phyloP scores from a whole-genome alignment of 345 rosid species.

The Trapa incisa region DNA sequence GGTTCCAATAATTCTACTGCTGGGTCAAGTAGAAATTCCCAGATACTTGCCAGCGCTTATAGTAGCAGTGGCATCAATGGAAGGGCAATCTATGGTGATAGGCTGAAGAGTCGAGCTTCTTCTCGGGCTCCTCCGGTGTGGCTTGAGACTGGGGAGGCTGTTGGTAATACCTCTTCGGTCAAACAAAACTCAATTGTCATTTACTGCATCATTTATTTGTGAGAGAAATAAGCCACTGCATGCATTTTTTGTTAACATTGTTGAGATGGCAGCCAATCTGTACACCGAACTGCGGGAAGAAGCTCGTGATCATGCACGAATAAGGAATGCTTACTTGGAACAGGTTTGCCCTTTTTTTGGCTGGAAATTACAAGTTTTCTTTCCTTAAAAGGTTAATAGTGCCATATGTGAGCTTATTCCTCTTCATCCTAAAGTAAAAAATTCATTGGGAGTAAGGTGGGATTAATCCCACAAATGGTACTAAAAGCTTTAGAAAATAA shows the following conservation, averaged over 20 bases:
- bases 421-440: too few relatives aligned
- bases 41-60: constrained; percentile 22
- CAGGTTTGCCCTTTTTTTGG: constrained; percentile 42
- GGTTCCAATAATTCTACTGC: constrained; percentile 55
- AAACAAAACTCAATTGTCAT: constrained; percentile 12
- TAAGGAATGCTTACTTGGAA: constrained; percentile 78
- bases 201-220: constrained; percentile 17
- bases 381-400: too few relatives aligned
- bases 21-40: constrained; percentile 78
- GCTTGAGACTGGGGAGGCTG: constrained; percentile 99
- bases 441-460: too few relatives aligned
- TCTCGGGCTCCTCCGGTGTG: constrained; percentile 72
- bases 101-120: constrained; percentile 51
- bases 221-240: constrained; percentile 18
- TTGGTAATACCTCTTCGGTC: constrained; percentile 52
- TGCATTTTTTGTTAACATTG: constrained; percentile 26
- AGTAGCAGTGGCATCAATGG: constrained; percentile 43
- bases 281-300: constrained; percentile 85
- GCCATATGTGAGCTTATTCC: too few relatives aligned
- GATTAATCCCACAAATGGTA: too few relatives aligned
- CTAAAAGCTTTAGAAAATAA: too few relatives aligned
- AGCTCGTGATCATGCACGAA: constrained; percentile 84
- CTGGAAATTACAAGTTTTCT: too few relatives aligned
- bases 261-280: constrained; percentile 71
- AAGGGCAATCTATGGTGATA: constrained; percentile 46